phyloP scores from a whole-genome alignment of 148 eudicot species.

The Vaccinium macrocarpon region DNA sequence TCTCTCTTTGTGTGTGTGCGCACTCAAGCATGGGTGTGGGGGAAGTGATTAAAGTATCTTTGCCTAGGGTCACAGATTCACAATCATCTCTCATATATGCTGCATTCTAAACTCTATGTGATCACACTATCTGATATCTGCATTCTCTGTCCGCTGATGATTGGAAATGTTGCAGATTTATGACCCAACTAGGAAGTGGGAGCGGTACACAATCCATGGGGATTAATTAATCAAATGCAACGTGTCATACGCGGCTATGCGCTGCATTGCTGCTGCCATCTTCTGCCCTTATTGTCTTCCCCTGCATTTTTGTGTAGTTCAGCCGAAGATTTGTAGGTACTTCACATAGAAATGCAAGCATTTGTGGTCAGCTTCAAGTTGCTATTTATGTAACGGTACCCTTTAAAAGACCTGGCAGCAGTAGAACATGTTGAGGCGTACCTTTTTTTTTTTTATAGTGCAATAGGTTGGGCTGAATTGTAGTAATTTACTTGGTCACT shows the following conservation, averaged over 20 bases:
- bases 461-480: background rate
- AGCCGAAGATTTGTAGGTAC: background rate
- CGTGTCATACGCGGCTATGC: background rate
- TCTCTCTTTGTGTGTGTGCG: background rate
- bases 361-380: background rate
- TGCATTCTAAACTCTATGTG: background rate
- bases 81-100: background rate
- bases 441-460: background rate
- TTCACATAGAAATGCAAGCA: background rate
- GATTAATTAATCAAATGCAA: slow-evolving; percentile 37
- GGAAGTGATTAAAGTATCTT: background rate
- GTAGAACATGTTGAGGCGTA: no score
- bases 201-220: slow-evolving; percentile 91
- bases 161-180: slow-evolving; percentile 59
- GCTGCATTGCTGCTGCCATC: background rate
- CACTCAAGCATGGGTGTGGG: background rate
- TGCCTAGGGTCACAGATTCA: background rate
- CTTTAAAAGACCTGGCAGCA: background rate
- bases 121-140: background rate
- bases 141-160: background rate
- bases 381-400: no score
- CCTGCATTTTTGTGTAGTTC: background rate
- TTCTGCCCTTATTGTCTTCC: background rate
- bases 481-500: background rate
- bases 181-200: slow-evolving; percentile 93